phyloP scores from a whole-genome alignment of 495 filamentous ascomycete species.

The Tuber aestivum region DNA sequence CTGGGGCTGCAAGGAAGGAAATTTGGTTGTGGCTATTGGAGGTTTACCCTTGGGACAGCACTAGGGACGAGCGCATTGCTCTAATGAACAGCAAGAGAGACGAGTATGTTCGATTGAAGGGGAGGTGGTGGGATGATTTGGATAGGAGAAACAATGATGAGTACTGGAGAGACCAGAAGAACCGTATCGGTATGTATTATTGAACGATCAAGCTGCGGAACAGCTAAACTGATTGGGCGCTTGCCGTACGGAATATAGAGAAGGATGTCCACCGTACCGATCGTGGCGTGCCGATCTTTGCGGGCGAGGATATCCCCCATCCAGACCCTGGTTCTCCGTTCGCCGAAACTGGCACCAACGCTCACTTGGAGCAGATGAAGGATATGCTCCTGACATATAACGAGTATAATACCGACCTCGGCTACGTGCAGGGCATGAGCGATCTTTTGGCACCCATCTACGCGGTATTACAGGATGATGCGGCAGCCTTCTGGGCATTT shows the following conservation, averaged over 20 bases:
- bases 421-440: constrained; percentile 98
- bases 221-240: constrained; percentile 45
- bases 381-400: constrained; percentile 99
- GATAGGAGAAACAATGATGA: constrained; percentile 75
- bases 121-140: constrained; percentile 92
- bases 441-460: constrained; percentile 94
- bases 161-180: constrained; percentile 92
- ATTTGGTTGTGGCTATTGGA: constrained; percentile 93
- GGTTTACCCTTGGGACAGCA: constrained; percentile 86
- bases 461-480: constrained; percentile 93
- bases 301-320: constrained; percentile 95
- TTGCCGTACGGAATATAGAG: constrained; percentile 57
- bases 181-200: constrained; percentile 70
- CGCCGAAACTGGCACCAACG: constrained; percentile 82
- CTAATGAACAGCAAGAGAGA: constrained; percentile 79
- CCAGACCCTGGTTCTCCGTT: constrained; percentile 96
- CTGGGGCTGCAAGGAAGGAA: constrained; percentile 85
- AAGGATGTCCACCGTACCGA: constrained; percentile 98
- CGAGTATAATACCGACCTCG: constrained; percentile 86
- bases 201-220: neutral
- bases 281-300: constrained; percentile 83
- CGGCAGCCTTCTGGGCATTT: constrained; percentile 94
- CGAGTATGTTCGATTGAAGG: constrained; percentile 89
- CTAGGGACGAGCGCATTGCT: constrained; percentile 69
- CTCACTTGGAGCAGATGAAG: constrained; percentile 97